Base-by-base conservation (phyloP, 2,329 filamentous ascomycete species). In the Apiospora arundinis region DNA sequence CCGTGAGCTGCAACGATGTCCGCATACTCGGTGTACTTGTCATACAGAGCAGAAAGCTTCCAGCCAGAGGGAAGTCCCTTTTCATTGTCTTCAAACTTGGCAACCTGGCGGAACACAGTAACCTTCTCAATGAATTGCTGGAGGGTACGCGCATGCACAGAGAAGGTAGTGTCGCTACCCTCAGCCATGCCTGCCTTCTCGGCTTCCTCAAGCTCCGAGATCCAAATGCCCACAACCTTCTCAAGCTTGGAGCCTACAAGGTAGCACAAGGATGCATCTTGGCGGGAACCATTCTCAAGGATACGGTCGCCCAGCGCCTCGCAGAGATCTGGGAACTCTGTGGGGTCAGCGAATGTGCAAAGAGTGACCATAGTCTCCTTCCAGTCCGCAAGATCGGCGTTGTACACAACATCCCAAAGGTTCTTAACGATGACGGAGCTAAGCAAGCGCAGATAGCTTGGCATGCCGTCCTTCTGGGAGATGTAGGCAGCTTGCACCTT, bases 121-220 rank as follows among this genome's bases (percentile, higher is more conserved):
- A 99, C 96, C 86, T 99, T 99, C 84, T 99, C 96, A 74, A 99
- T 97, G 79, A 99, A 95, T 75, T 93, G 92, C 82, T 98, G 96
- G 60, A 99, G 85, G 66, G 93, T 92, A 73, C 91, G 91, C 70
- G 95, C 95, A 78, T 98, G 96, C 68, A 98, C 91, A 0, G 95
- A 97, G 83, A 98, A 99, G 71, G 91, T 92, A 28, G 93, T 95
- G 77, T 95, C 93, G 45, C 90, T 87, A 25, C 89, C 86, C 74
- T 92, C 88, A 76, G 94, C 88, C 73, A 97, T 85, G 16, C 90
- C 91, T 63, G 91, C 90, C 77, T 92, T 90, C 81, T 98, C 95
- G 32, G 91, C 89, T 82, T 98, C 95, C 75, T 94, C 89, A 21
- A 98, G 89, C 82, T 98, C 95, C 68, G 93, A 88, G 70, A 95